Percentiles rank a stretch among this genome's conserved stretches.
Conservation (phyloP, 2,329 filamentous ascomycete species). For the Botryotinia convoluta region DNA sequence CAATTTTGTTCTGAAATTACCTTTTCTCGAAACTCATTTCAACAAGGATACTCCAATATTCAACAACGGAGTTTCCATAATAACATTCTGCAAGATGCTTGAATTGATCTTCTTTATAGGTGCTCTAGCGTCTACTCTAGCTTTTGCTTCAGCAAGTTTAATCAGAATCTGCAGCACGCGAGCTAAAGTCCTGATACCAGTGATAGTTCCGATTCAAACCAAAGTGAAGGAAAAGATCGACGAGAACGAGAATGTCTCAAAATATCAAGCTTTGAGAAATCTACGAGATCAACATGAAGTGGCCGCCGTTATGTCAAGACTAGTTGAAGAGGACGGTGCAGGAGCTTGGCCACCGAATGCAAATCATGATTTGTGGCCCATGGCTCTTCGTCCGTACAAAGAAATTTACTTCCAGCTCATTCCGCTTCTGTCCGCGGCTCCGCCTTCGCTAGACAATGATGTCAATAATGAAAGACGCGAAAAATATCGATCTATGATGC, state of each 20-base stretch:
- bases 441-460: conserved; percentile 1
- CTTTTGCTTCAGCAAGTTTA: not conserved
- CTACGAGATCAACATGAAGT: conserved; percentile 10
- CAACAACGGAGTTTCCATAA: not conserved
- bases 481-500: conserved; percentile 9
- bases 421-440: conserved; percentile 3
- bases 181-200: not conserved
- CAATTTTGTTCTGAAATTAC: not conserved
- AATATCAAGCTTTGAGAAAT: conserved; percentile 7
- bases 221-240: not conserved
- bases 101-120: not conserved
- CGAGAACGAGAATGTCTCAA: conserved; percentile 6
- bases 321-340: conserved; percentile 16
- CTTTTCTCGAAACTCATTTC: not conserved
- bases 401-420: conserved; percentile 13
- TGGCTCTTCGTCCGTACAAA: conserved; percentile 6
- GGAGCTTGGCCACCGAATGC: conserved; percentile 18
- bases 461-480: conserved; percentile 9
- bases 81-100: not conserved
- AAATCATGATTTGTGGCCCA: conserved; percentile 9
- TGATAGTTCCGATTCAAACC: not conserved
- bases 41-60: conserved; percentile 1
- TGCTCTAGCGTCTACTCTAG: conserved; percentile 6
- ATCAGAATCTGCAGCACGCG: not conserved
- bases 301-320: not conserved